Evolutionary conservation across 106 monocot species (phyloP).

Genomic region (Gastrodia elata): DNA sequence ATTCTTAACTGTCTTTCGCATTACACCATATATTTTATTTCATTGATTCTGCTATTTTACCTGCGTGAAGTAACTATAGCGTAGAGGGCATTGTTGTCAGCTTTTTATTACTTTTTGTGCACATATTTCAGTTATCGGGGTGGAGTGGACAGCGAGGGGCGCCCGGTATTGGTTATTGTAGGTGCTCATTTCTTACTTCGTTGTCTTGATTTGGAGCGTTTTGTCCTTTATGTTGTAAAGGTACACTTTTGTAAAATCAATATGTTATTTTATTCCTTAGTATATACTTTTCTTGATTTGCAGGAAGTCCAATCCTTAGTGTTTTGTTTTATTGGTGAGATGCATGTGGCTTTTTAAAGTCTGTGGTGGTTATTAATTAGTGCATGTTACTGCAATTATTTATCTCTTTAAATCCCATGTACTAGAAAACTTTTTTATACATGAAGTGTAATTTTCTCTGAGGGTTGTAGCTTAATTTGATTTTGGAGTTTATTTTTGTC

Average conservation of each 20-base stretch:
- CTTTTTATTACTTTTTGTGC: neutral
- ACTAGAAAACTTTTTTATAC: neutral
- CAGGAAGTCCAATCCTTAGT: neutral
- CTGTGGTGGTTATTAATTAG: neutral
- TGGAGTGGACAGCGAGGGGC: conserved; percentile 90
- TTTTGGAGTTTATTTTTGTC: neutral
- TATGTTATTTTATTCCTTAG: neutral
- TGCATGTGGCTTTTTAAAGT: neutral
- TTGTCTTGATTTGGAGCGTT: conserved; percentile 92
- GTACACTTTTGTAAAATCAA: conserved; percentile 22
- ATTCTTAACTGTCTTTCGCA: neutral
- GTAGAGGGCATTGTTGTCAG: neutral
- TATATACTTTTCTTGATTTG: neutral
- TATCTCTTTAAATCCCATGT: neutral
- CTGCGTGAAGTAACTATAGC: neutral
- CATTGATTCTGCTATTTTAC: neutral
- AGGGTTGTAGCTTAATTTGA: neutral
- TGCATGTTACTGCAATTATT: neutral
- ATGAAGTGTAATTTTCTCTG: neutral
- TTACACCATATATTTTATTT: neutral
- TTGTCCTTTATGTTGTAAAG: conserved; percentile 89
- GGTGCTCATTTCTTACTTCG: conserved; percentile 97
- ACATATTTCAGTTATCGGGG: conserved; percentile 75
- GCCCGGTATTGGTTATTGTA: conserved; percentile 90
- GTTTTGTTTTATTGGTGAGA: neutral